A percentile compares a stretch with the other conserved stretches of the same genome.
phyloP scores from a whole-genome alignment of 2,329 filamentous ascomycete species.

The Exophiala oligosperma region DNA sequence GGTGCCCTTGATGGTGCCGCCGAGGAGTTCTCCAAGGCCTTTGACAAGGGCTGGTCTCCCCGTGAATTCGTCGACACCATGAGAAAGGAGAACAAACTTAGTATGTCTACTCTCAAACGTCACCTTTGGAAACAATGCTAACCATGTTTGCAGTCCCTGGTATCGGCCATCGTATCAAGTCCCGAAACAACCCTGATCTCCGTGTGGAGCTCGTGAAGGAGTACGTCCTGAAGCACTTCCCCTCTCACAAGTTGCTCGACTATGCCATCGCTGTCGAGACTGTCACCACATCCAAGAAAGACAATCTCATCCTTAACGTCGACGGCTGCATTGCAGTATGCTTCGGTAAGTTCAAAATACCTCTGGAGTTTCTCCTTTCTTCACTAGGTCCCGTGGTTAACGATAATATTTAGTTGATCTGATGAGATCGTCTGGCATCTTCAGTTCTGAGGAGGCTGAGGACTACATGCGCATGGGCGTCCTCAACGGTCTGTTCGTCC shows the following conservation, averaged over 20 bases:
- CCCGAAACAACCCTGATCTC: constrained; percentile 98
- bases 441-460: constrained; percentile 93
- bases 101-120: constrained; percentile 45
- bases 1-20: constrained; percentile 97
- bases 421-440: constrained; percentile 95
- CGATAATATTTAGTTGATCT: constrained; percentile 88
- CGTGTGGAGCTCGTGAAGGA: constrained; percentile 99
- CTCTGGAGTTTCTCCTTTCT: too few species aligned
- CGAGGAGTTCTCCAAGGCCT: constrained; percentile 97
- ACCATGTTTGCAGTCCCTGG: constrained; percentile 67
- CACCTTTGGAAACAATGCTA: constrained; percentile 28
- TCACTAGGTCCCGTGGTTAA: too few species aligned
- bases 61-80: constrained; percentile 99
- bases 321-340: constrained; percentile 59
- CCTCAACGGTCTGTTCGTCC: constrained; percentile 97
- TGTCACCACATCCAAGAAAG: constrained; percentile 99
- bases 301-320: constrained; percentile 99
- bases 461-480: constrained; percentile 99
- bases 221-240: constrained; percentile 97
- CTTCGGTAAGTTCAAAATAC: background rate
- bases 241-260: constrained; percentile 95
- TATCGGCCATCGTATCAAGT: constrained; percentile 99
- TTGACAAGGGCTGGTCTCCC: constrained; percentile 95
- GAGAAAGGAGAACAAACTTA: constrained; percentile 99
- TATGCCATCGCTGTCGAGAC: constrained; percentile 97